phyloP scores from a whole-genome alignment of 192 early-diverging fungal genomes.

The Kappamyces sp. region DNA sequence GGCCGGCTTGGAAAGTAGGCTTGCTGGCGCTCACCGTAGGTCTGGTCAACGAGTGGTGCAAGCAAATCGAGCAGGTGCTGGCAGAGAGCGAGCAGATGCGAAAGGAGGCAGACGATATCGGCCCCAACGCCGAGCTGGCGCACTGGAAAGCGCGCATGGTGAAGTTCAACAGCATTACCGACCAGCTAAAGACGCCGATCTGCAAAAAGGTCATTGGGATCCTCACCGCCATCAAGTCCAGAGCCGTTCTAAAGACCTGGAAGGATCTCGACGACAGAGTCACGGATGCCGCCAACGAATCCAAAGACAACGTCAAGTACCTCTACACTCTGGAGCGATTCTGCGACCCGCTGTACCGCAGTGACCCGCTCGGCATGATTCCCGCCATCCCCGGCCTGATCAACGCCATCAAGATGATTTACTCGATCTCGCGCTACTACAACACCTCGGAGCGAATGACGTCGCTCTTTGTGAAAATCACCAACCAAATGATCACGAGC shows the following conservation, averaged over 20 bases:
- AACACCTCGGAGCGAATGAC: slow-evolving; percentile 66
- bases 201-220: slow-evolving; percentile 67
- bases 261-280: slow-evolving; percentile 61
- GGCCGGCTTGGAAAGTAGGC: slow-evolving; percentile 45
- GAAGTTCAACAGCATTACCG: slow-evolving; percentile 63
- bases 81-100: slow-evolving; percentile 62
- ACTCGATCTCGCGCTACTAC: slow-evolving; percentile 62
- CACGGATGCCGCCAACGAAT: slow-evolving; percentile 65
- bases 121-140: slow-evolving; percentile 61
- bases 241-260: slow-evolving; percentile 53
- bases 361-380: slow-evolving; percentile 57
- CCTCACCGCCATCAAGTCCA: slow-evolving; percentile 52
- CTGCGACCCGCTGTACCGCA: slow-evolving; percentile 57
- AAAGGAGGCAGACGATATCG: slow-evolving; percentile 65
- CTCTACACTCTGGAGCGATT: slow-evolving; percentile 62
- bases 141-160: slow-evolving; percentile 68
- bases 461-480: slow-evolving; percentile 61
- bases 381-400: slow-evolving; percentile 62
- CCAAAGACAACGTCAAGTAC: slow-evolving; percentile 64
- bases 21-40: slow-evolving; percentile 18
- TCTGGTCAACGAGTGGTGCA: slow-evolving; percentile 59
- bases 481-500: slow-evolving; percentile 65
- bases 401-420: slow-evolving; percentile 67
- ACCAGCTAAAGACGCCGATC: slow-evolving; percentile 50
- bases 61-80: slow-evolving; percentile 62